phyloP scores from a whole-genome alignment of 2,329 filamentous ascomycete genomes.

The Sordariomycetes sp. region DNA sequence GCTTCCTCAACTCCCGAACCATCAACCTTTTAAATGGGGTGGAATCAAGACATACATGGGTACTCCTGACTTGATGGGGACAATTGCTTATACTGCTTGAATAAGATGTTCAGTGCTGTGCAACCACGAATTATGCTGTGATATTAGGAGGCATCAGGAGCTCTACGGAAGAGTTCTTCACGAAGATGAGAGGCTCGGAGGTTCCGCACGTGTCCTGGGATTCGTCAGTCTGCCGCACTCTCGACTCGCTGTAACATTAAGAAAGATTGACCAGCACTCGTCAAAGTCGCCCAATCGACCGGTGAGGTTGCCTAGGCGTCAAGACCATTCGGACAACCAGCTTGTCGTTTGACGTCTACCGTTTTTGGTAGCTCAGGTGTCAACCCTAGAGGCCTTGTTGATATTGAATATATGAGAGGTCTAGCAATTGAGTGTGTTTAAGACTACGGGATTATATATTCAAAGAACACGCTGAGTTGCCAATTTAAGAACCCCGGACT shows the following conservation, averaged over 20 bases:
- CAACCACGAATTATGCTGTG: conserved; percentile 1
- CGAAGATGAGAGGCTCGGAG: neutral
- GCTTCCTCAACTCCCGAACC: neutral
- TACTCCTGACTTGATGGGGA: conserved; percentile 1
- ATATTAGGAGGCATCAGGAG: conserved; percentile 1
- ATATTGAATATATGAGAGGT: too few species aligned
- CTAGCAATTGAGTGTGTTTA: too few species aligned
- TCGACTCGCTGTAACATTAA: neutral
- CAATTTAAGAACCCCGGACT: conserved; percentile 1
- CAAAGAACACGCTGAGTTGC: too few species aligned
- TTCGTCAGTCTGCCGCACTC: neutral
- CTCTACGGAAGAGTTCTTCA: conserved; percentile 1
- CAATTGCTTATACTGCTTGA: neutral
- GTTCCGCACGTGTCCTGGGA: neutral
- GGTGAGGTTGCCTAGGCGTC: neutral
- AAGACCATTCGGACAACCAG: neutral
- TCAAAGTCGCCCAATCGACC: neutral
- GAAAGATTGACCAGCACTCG: neutral
- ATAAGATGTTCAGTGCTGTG: neutral
- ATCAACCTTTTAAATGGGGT: neutral
- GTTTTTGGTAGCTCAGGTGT: neutral
- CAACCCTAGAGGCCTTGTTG: too few species aligned
- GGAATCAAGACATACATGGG: neutral
- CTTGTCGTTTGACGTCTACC: neutral
- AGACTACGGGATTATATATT: too few species aligned